Conservation (phyloP, 306 rosid genomes). For the Comarum palustre region DNA sequence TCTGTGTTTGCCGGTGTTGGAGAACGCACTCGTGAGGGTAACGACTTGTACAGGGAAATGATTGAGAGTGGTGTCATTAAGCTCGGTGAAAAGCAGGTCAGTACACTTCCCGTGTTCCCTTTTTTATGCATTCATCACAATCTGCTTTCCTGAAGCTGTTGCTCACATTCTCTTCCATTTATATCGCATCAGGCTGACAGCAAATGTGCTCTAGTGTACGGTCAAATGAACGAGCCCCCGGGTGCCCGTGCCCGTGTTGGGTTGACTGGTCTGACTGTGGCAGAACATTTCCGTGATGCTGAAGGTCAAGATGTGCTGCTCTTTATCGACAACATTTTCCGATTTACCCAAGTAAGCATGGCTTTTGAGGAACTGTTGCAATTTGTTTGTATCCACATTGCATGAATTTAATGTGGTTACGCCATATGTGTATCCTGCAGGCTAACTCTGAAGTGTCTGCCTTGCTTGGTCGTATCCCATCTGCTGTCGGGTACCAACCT, state of each 20-base stretch:
- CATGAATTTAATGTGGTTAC: background rate
- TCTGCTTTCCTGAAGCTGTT: background rate
- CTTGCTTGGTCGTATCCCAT: conserved; percentile 98
- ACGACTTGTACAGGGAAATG: conserved; percentile 98
- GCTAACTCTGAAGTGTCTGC: conserved; percentile 99
- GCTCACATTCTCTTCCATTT: background rate
- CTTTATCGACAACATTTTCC: conserved; percentile 95
- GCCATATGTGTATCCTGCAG: conserved; percentile 35
- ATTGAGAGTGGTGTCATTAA: conserved; percentile 98
- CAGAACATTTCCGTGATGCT: conserved; percentile 98
- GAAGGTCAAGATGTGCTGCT: conserved; percentile 99
- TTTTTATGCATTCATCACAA: background rate
- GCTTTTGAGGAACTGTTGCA: background rate
- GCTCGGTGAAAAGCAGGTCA: conserved; percentile 97
- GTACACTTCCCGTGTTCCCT: background rate
- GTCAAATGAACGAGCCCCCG: conserved; percentile 99
- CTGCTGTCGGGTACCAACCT: conserved; percentile 99
- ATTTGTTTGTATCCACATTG: background rate
- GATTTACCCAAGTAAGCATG: conserved; percentile 78
- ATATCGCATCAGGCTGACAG: conserved; percentile 62
- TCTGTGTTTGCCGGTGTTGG: conserved; percentile 99
- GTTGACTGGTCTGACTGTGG: conserved; percentile 90
- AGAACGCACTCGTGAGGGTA: conserved; percentile 95
- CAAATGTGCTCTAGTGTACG: conserved; percentile 97
- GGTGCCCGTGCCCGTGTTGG: conserved; percentile 99